These are phyloP conservation scores for Leptosphaerulina australis DNA, from an alignment of 2,329 filamentous ascomycete species.

Conservation along the genomic window DNA sequence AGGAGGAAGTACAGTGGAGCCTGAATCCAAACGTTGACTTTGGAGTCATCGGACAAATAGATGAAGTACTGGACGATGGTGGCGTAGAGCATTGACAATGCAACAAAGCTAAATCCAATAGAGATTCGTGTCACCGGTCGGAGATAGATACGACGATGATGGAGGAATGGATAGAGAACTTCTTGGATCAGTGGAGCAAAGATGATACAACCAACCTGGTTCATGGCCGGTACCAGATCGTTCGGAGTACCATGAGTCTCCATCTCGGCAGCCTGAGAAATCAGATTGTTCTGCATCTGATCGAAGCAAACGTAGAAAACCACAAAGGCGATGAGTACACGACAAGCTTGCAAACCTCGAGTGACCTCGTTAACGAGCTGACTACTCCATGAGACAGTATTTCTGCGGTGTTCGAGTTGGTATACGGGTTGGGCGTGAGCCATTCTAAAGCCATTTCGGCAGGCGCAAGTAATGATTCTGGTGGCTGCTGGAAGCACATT, in stretches of 20 bases:
- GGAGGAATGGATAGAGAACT: constrained; percentile 38
- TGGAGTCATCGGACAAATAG: constrained; percentile 31
- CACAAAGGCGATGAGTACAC: constrained; percentile 43
- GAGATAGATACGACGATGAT: constrained; percentile 34
- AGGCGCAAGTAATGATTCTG: constrained; percentile 36
- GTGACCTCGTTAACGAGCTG: constrained; percentile 38
- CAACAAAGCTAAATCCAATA: constrained; percentile 41
- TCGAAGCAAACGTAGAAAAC: constrained; percentile 48
- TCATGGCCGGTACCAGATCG: constrained; percentile 44
- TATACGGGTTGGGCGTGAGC: constrained; percentile 33
- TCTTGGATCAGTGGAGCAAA: constrained; percentile 41
- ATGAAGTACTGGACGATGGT: constrained; percentile 41
- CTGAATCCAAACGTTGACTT: constrained; percentile 49
- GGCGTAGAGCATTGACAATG: constrained; percentile 40
- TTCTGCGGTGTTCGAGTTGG: constrained; percentile 27
- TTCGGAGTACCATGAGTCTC: constrained; percentile 42
- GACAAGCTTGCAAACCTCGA: constrained; percentile 40
- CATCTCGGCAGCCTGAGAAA: constrained; percentile 48
- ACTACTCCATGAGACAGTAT: constrained; percentile 35
- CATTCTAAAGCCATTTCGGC: constrained; percentile 37
- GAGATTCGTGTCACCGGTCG: constrained; percentile 40
- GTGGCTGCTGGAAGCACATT: constrained; percentile 35
- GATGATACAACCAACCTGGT: constrained; percentile 43
- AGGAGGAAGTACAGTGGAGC: constrained; percentile 50
- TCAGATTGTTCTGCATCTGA: constrained; percentile 49